phyloP scores from a whole-genome alignment of 768 basidiomycete genomes.

The Russula vinacea region DNA sequence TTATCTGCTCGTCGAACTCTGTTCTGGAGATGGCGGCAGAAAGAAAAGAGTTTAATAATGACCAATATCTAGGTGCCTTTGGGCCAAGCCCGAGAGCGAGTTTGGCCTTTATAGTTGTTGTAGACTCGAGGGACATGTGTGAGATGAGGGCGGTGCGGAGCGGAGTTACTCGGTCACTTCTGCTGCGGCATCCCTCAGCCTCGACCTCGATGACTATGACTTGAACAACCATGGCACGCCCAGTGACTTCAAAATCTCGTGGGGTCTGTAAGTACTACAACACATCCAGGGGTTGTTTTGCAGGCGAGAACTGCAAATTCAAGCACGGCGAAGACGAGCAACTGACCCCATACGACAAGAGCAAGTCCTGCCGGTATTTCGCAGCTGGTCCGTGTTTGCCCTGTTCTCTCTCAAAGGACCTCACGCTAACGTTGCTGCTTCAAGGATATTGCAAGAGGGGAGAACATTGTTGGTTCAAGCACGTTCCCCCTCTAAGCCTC shows the following conservation, averaged over 20 bases:
- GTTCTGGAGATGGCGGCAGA: slow-evolving; percentile 63
- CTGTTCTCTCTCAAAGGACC: not conserved
- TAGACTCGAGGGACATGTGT: slow-evolving; percentile 74
- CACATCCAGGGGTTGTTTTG: slow-evolving; percentile 63
- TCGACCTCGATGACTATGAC: slow-evolving; percentile 25
- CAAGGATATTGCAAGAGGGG: slow-evolving; percentile 71
- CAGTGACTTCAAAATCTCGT: slow-evolving; percentile 65
- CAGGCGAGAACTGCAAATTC: slow-evolving; percentile 71
- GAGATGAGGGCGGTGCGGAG: not conserved
- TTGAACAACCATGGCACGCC: slow-evolving; percentile 40
- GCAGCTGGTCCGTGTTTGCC: slow-evolving; percentile 46
- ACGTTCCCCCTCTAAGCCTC: slow-evolving; percentile 38
- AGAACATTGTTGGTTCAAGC: slow-evolving; percentile 72
- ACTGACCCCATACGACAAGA: slow-evolving; percentile 66
- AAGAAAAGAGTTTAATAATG: slow-evolving; percentile 62
- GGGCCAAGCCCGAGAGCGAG: slow-evolving; percentile 58
- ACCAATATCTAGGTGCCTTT: slow-evolving; percentile 60
- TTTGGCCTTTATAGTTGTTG: slow-evolving; percentile 67
- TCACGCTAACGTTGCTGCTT: not conserved
- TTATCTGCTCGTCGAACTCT: slow-evolving; percentile 73
- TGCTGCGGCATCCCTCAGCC: slow-evolving; percentile 9
- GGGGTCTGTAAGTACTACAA: slow-evolving; percentile 69
- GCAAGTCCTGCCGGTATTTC: slow-evolving; percentile 67
- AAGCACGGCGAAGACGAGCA: slow-evolving; percentile 54
- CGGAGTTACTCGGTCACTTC: slow-evolving; percentile 5